Evolutionary conservation across 768 basidiomycete genomes (phyloP), one percentile per base, ranked within the genome.

Genomic region (Agaricus blazei): DNA sequence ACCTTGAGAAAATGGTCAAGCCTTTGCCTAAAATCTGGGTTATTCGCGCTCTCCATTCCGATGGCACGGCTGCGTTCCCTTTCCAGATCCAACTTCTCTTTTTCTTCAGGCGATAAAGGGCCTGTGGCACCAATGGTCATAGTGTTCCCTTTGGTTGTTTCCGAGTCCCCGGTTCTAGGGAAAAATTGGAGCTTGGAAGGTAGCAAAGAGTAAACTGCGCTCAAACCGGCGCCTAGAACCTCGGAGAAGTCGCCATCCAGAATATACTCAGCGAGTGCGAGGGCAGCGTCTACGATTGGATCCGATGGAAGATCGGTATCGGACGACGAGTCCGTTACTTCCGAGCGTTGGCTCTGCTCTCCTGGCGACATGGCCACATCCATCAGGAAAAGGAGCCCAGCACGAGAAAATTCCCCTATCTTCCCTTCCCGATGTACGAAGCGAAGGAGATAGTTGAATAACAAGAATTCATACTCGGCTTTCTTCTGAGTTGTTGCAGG

Each of bases 221-320:
- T 88, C 9, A 98, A 68, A 14, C 94, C 93, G 3, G 96, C 96
- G 15, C 87, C 93, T 45, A 98, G 81, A 9, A 98, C 96, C 60
- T 98, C 94, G n/a, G 93, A 92, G 67, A 97, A 96, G 69, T 98
- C 96, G n/a, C 94, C 92, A 64, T 96, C 92, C 15, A 97, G 79
- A 50, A 98, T 90, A 66, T 93, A 97, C 65, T 95, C 93, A 19
- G 92, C 92, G 38, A 98, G 75, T 7, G 91, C 89, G 42, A 95
- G 75, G 1, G 89, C 88, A 1, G 93, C 91, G 64, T 94, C 93
- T 29, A 82, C 82, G 41, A 92, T 81, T 3, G 93, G 87, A 65
- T 96, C 92, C 19, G 67, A 60, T 3, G 63, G 62, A 3, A 71
- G 60, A 4, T 64, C 54, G 15, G 64, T 59, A 9, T 74, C 67